These are phyloP conservation scores for Glycine tomentella DNA, from an alignment of 306 rosid genomes.

Conservation along the genomic window DNA sequence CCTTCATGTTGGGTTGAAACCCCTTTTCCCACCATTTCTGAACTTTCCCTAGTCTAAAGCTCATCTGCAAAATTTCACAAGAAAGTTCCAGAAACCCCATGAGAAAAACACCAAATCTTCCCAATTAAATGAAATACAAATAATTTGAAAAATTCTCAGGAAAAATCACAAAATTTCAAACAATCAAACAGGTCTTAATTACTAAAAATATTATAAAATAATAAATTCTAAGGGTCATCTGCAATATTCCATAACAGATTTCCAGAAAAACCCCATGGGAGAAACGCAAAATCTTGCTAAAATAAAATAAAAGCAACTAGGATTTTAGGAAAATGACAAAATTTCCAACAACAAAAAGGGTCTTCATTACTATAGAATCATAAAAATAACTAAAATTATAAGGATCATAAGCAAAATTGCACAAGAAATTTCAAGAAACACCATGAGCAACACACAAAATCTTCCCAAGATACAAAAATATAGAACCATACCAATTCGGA, in stretches of 20 bases:
- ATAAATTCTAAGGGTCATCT: neutral
- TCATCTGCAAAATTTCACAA: constrained; percentile 48
- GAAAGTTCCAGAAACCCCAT: constrained; percentile 1
- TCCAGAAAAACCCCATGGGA: neutral
- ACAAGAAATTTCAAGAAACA: neutral
- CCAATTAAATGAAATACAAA: neutral
- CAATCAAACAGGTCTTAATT: constrained; percentile 1
- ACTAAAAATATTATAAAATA: neutral
- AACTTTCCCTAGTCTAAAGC: constrained; percentile 64
- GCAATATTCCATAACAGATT: neutral
- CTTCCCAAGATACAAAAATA: neutral
- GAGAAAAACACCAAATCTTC: constrained; percentile 5
- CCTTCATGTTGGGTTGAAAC: constrained; percentile 78
- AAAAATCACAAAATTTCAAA: neutral
- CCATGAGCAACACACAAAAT: neutral
- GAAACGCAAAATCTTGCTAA: neutral
- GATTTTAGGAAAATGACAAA: neutral
- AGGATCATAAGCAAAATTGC: neutral
- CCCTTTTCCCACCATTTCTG: constrained; percentile 96
- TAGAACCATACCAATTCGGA: neutral
- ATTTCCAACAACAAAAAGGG: too few relatives aligned
- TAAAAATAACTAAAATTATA: neutral
- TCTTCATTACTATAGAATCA: neutral
- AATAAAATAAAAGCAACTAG: neutral
- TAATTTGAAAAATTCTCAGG: neutral